Evolutionary conservation across 345 rosid genomes (phyloP), one percentile per base, ranked within the genome.

Genomic region (Salix arbutifolia): DNA sequence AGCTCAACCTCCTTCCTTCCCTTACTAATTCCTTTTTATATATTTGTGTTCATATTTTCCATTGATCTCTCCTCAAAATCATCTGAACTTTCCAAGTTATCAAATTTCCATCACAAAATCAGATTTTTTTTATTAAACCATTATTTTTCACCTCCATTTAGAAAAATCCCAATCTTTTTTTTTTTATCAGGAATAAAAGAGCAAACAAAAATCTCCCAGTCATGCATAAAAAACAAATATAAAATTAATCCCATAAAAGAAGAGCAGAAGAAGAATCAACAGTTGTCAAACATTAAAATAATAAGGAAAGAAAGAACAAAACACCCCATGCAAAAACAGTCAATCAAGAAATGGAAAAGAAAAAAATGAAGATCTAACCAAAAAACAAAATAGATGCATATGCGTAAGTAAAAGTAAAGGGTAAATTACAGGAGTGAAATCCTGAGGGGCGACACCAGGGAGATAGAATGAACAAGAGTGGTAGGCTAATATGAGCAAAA

Each of bases 361-460:
- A 6, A 30, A 31, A 38, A 9, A 50, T 28, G 17, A 61, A 58
- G 64, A 58, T 23, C 64, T 58, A n/a, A 58, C 16, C 62, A 9
- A 12, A 12, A 2, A 13, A 31, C 16, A 1, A 12, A 37, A 6
- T 2, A n/a, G 38, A 52, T 26, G 38, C 5, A 70, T 4, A 19
- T 7, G 18, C 13, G 13, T 11, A 44, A 26, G 23, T 18, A 67
- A 19, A 69, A 58, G 26, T 37, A 14, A 1, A 37, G 18, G 44
- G n/a, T 18, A 53, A 60, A 77, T 38, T 66, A 90, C 97, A 89
- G 79, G 85, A 25, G 69, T 46, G 72, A 91, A 91, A 74, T 90
- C 94, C 74, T 81, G 78, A 33, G 97, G 97, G 42, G 97, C 90
- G 35, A 91, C 94, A 4, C 94, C 97, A 26, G 97, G 97, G 70